These are phyloP conservation scores for Stenogyne calaminthoides DNA, from an alignment of 305 asterid genomes.

Conservation along the genomic window DNA sequence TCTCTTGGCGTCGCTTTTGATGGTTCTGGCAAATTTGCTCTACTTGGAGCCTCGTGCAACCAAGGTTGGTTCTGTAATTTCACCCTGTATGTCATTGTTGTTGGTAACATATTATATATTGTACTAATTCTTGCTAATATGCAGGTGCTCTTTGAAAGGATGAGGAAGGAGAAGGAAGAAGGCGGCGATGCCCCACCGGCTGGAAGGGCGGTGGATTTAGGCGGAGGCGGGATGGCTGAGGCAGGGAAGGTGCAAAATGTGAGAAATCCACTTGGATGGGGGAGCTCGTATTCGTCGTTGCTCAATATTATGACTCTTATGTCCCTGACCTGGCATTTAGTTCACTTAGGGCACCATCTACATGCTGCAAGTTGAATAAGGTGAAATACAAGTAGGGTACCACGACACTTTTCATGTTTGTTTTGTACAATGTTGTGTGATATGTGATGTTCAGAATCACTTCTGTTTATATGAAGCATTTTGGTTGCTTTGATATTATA, in stretches of 20 bases:
- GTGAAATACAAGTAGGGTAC: not conserved
- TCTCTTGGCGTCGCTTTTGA: constrained; percentile 35
- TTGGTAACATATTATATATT: no score
- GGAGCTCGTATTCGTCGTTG: constrained; percentile 36
- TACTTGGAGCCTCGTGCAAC: constrained; percentile 58
- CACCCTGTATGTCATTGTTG: no score
- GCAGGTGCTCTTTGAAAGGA: constrained; percentile 39
- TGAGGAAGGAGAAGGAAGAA: constrained; percentile 48
- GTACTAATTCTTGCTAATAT: no score
- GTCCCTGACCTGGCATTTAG: constrained; percentile 40
- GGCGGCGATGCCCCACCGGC: not conserved
- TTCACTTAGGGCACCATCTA: constrained; percentile 30
- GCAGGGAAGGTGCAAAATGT: not conserved
- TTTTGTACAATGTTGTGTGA: not conserved
- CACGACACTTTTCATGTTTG: not conserved
- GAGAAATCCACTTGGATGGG: not conserved
- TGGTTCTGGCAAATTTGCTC: constrained; percentile 40
- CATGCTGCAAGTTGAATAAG: constrained; percentile 13
- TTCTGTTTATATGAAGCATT: not conserved
- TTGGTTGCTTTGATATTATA: not conserved
- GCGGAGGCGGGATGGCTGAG: no score
- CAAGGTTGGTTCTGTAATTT: constrained; percentile 38
- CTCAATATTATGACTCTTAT: constrained; percentile 36
- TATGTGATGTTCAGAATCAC: no score
- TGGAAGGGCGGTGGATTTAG: no score